Conservation (phyloP, 1,284 basidiomycete genomes). For the Marasmius oreades region DNA sequence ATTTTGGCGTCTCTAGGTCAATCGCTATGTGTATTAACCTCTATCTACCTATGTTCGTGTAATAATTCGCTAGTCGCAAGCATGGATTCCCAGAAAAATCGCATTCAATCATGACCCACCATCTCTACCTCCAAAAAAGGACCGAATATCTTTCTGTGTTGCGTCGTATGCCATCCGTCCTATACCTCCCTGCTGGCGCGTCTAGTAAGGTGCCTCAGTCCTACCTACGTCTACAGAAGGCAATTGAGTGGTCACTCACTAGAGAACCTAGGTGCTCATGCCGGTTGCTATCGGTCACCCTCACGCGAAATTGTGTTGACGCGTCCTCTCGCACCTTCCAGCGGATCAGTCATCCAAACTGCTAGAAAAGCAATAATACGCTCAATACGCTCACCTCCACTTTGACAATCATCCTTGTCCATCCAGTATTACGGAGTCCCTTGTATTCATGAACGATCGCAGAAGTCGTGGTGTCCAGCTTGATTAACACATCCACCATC, state of each 20-base stretch:
- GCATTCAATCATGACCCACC: not conserved
- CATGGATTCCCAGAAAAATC: not conserved
- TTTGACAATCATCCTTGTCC: constrained; percentile 56
- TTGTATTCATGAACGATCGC: constrained; percentile 34
- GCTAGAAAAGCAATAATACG: not conserved
- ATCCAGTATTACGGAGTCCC: constrained; percentile 68
- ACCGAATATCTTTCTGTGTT: constrained; percentile 70
- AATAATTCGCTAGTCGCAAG: not conserved
- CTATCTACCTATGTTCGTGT: not conserved
- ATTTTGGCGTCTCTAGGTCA: not conserved
- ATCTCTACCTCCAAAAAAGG: constrained; percentile 64
- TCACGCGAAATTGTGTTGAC: constrained; percentile 30
- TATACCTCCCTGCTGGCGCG: constrained; percentile 76
- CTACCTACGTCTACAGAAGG: constrained; percentile 1
- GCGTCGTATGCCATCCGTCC: constrained; percentile 71
- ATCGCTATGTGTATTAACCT: constrained; percentile 4
- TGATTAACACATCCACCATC: constrained; percentile 48
- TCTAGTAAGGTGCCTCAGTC: constrained; percentile 34
- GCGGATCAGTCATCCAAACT: not conserved
- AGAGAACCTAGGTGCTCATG: constrained; percentile 54
- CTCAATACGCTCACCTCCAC: constrained; percentile 42
- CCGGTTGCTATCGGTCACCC: constrained; percentile 50
- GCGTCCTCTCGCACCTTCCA: not conserved
- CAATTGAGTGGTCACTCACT: constrained; percentile 39
- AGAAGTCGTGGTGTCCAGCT: constrained; percentile 14